Conservation (phyloP, 192 early-diverging fungal species). For the Coemansia sp. region DNA sequence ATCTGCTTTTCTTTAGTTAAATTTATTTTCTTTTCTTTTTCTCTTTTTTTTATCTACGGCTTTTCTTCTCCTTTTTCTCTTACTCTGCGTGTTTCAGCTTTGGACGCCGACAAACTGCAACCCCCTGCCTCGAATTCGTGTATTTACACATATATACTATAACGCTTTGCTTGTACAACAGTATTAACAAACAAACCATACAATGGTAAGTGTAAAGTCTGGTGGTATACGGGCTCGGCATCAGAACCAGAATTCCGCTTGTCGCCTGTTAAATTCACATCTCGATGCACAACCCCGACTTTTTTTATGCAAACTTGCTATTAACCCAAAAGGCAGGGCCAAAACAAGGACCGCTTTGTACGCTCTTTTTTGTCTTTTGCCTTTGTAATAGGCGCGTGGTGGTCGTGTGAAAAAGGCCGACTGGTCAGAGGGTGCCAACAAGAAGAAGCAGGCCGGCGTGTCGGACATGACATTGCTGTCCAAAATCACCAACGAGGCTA, state of each 20-base stretch:
- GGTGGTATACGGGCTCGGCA: neutral
- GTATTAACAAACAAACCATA: too few relatives aligned
- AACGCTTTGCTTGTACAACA: too few relatives aligned
- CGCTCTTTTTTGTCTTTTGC: neutral
- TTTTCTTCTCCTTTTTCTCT: slow-evolving; percentile 3
- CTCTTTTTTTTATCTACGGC: neutral
- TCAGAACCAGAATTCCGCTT: neutral
- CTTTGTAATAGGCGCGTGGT: slow-evolving; percentile 35
- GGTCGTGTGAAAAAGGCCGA: slow-evolving; percentile 60
- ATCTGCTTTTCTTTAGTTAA: neutral
- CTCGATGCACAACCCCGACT: neutral
- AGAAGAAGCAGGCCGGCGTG: slow-evolving; percentile 78
- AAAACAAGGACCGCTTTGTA: neutral
- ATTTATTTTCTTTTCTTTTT: neutral
- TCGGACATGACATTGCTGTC: slow-evolving; percentile 89
- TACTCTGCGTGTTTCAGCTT: slow-evolving; percentile 1
- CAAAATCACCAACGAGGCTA: slow-evolving; percentile 93
- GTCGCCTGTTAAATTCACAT: neutral
- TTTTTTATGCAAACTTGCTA: neutral
- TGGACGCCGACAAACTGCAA: too few relatives aligned
- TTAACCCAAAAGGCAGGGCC: neutral
- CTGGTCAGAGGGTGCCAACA: slow-evolving; percentile 69
- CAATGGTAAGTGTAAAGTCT: slow-evolving; percentile 21
- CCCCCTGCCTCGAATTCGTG: too few relatives aligned
- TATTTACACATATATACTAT: slow-evolving; percentile 4